Evolutionary conservation across 1,139 yeast species (phyloP).

Genomic region (Saccharomyces uvarum): DNA sequence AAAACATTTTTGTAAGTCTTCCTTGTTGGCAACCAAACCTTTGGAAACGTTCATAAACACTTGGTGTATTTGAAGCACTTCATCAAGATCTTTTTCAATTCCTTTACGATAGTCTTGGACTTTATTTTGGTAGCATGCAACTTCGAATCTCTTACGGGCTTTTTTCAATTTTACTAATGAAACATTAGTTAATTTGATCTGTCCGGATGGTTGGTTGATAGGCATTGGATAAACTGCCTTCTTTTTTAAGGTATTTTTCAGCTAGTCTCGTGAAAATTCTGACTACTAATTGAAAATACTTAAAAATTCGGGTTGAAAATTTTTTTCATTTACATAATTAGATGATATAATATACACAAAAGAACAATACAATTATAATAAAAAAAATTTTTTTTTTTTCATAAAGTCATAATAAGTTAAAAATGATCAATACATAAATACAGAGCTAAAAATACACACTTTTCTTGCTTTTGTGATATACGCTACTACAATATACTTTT

Average conservation of each 20-base stretch:
- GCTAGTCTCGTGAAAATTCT: background rate
- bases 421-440: background rate
- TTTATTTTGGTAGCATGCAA: conserved; percentile 94
- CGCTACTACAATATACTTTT: background rate
- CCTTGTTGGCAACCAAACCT: conserved; percentile 88
- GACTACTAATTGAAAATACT: background rate
- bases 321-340: background rate
- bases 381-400: background rate
- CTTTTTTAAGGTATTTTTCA: background rate
- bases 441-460: background rate
- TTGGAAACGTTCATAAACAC: conserved; percentile 89
- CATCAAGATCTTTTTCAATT: conserved; percentile 87
- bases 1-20: conserved; percentile 67
- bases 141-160: conserved; percentile 84
- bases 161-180: conserved; percentile 85
- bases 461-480: background rate
- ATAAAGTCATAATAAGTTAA: background rate
- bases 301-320: background rate
- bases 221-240: conserved; percentile 12
- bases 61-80: conserved; percentile 91
- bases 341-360: background rate
- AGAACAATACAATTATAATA: background rate
- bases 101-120: conserved; percentile 91
- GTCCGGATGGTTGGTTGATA: conserved; percentile 82
- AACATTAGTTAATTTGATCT: conserved; percentile 85